A percentile compares a stretch with the other conserved stretches of the same genome.
phyloP scores from a whole-genome alignment of 2,329 filamentous ascomycete species.

The Fusarium sacchari region DNA sequence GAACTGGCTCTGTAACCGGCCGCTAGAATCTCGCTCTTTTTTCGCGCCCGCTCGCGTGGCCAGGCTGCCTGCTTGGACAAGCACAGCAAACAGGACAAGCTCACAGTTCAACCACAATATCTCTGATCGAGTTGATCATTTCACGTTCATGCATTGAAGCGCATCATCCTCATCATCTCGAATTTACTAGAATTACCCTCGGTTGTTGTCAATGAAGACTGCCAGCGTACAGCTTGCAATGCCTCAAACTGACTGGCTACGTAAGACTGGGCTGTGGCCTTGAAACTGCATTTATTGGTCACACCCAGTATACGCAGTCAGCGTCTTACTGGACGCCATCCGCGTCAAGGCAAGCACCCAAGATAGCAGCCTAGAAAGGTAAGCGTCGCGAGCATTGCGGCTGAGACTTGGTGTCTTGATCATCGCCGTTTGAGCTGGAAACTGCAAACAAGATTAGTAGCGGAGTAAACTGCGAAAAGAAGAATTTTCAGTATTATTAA shows the following conservation, averaged over 20 bases:
- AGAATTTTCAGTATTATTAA: fast-evolving
- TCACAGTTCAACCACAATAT: neutral
- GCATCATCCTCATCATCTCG: fast-evolving
- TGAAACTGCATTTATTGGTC: neutral
- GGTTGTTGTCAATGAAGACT: neutral
- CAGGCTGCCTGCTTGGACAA: neutral
- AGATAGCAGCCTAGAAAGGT: neutral
- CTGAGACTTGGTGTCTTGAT: neutral
- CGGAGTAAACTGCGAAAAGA: neutral
- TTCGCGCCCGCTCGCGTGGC: neutral
- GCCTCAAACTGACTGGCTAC: neutral
- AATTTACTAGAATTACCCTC: neutral
- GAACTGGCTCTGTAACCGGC: neutral
- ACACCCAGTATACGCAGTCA: neutral
- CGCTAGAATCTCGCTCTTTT: conserved; percentile 6
- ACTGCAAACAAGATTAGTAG: neutral
- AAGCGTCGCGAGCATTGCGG: neutral
- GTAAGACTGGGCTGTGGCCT: neutral
- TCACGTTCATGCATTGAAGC: neutral
- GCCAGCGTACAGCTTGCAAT: neutral
- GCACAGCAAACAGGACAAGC: neutral
- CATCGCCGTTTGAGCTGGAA: too few species aligned
- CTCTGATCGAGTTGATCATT: neutral
- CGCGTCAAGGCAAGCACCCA: neutral
- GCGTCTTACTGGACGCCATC: neutral